Evolutionary conservation across 495 filamentous ascomycete species (phyloP), one percentile per base, ranked within the genome.

Genomic region (Podospora tetraspora): DNA sequence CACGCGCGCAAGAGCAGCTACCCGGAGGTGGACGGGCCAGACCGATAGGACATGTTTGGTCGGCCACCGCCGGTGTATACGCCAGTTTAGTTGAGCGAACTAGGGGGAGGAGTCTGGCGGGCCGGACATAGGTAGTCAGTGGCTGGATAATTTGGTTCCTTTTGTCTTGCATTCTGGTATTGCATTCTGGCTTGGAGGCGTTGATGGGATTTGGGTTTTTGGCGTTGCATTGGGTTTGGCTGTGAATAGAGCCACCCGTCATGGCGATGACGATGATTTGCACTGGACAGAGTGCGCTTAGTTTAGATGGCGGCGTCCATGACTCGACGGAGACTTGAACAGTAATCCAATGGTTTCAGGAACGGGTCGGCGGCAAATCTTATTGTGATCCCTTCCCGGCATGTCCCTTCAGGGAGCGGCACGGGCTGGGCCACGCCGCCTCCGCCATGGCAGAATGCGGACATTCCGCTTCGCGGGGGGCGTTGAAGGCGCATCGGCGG

Each of bases 1-100:
- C 75, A 75, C 60, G 67, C 67, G 2, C 66, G 74, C 52, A 77
- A 75, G 69, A 77, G 74, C 69, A 76, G 75, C 57, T 70, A 77
- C 34, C 75, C 75, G 24, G 69, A 74, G 57, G 66, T 73, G 22
- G 71, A 74, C 32, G 65, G 64, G 12, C 16, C 66, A 32, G 71
- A 58, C 60, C 63, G 66, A 56, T 75, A 75, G 71, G 59, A 61
- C 57, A 27, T 23, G 23, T 32, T 16, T 59, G 29, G 37, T 25
- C 65, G 65, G 25, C 65, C 64, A 59, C 64, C 58, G 27, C 65
- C 65, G 58, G 23, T 61, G 25, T 66, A 66, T 58, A 24, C 65
- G 65, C 65, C 65, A n/a, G 25, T 59, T 22, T 66, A 66, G 63
- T 13, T 34, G 10, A 3, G 19, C 6, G 43, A 19, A 19, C 1